Evolutionary conservation across 208 protist genomes (phyloP).

Genomic region (Crithidia fasciculata): DNA sequence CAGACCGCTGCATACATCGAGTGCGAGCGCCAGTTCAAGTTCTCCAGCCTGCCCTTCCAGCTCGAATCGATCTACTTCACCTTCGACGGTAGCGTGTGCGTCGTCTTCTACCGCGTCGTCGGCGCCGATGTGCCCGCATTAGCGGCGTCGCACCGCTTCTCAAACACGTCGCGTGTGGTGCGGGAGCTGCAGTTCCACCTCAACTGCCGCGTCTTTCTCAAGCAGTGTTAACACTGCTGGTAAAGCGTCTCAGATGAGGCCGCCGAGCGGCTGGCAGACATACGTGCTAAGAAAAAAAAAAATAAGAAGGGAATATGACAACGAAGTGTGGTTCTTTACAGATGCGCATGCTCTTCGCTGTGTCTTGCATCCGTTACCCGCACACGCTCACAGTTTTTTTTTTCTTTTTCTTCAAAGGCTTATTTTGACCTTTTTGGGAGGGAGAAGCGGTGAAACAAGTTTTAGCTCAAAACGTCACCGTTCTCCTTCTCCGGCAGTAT

Average conservation of each 20-base stretch:
- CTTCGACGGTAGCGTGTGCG: constrained; percentile 58
- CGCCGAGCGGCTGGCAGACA: too few relatives aligned
- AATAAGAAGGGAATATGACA: background rate
- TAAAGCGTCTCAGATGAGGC: background rate
- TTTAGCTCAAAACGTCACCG: too few relatives aligned
- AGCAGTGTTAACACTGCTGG: constrained; percentile 9
- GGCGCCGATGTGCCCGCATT: constrained; percentile 6
- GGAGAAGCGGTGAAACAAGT: too few relatives aligned
- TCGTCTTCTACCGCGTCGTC: constrained; percentile 62
- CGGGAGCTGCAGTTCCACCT: constrained; percentile 62
- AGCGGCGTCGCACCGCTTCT: constrained; percentile 13
- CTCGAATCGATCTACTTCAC: constrained; percentile 65
- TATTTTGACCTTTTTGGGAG: too few relatives aligned
- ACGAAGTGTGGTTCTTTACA: background rate
- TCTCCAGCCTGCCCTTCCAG: constrained; percentile 66
- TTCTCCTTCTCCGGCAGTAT: too few relatives aligned
- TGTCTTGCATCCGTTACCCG: too few relatives aligned
- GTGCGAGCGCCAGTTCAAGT: constrained; percentile 63
- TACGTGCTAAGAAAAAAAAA: background rate
- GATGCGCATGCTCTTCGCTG: too few relatives aligned
- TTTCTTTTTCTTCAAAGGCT: background rate
- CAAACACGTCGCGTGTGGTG: constrained; percentile 51
- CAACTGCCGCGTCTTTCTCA: constrained; percentile 52
- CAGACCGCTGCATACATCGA: constrained; percentile 46
- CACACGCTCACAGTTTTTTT: background rate